Conservation (phyloP, 2,329 filamentous ascomycete genomes). For the Chlorencoelia australis region DNA sequence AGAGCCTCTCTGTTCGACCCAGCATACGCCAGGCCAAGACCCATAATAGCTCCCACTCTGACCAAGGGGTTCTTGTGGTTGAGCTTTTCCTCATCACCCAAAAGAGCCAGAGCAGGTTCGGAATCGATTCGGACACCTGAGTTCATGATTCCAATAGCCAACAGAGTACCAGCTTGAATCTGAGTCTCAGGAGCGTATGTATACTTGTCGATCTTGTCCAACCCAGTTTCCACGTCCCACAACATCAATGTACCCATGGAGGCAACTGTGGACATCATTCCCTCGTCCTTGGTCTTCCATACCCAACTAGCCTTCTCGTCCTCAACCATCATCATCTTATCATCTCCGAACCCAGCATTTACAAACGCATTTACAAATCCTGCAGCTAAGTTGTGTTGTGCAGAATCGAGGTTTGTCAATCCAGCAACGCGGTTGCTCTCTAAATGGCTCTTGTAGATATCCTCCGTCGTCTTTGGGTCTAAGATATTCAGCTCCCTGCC, state of each 20-base stretch:
- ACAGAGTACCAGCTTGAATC: conserved; percentile 82
- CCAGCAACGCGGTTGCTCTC: conserved; percentile 90
- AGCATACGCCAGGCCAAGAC: conserved; percentile 86
- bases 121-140: conserved; percentile 82
- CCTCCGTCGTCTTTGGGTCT: conserved; percentile 92
- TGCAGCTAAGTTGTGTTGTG: conserved; percentile 88
- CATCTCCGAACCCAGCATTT: conserved; percentile 88
- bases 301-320: conserved; percentile 90
- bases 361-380: conserved; percentile 96
- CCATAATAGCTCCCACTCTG: conserved; percentile 84
- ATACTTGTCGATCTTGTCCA: conserved; percentile 92
- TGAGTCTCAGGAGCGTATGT: conserved; percentile 74
- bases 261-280: conserved; percentile 92
- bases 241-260: conserved; percentile 84
- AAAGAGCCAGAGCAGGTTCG: conserved; percentile 79
- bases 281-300: conserved; percentile 98
- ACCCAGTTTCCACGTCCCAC: conserved; percentile 86
- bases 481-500: conserved; percentile 95
- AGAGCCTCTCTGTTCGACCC: conserved; percentile 87
- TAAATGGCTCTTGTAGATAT: conserved; percentile 98
- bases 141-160: conserved; percentile 93
- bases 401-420: conserved; percentile 90
- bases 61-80: conserved; percentile 68
- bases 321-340: conserved; percentile 95
- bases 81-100: conserved; percentile 72